Evolutionary conservation across 345 rosid species (phyloP).

Genomic region (Draba incana): DNA sequence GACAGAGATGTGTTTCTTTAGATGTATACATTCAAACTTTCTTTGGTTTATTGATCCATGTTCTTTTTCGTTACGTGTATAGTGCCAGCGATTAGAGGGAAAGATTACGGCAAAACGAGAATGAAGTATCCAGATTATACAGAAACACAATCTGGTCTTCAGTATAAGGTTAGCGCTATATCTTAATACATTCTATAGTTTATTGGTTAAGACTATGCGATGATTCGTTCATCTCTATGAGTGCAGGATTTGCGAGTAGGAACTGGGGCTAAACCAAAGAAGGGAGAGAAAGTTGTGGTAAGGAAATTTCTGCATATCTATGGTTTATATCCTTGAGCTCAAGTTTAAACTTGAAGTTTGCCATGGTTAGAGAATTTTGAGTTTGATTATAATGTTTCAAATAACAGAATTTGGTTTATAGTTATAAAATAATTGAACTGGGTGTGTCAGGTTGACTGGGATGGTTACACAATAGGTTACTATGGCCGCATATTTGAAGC

Average conservation of each 20-base stretch:
- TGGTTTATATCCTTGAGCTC: too few relatives aligned
- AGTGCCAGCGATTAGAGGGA: conserved; percentile 97
- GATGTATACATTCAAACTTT: not conserved
- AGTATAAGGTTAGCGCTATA: conserved; percentile 69
- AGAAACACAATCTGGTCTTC: conserved; percentile 87
- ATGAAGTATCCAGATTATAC: conserved; percentile 87
- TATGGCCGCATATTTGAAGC: conserved; percentile 99
- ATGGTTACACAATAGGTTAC: conserved; percentile 95
- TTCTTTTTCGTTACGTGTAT: conserved; percentile 19
- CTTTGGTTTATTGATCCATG: conserved; percentile 1
- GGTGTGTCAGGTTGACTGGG: conserved; percentile 86
- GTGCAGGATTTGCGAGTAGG: conserved; percentile 86
- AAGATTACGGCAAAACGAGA: conserved; percentile 92
- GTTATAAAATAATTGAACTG: conserved; percentile 21
- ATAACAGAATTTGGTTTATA: conserved; percentile 2
- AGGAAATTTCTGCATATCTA: conserved; percentile 30
- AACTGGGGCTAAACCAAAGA: conserved; percentile 76
- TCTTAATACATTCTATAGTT: not conserved
- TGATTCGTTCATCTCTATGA: conserved; percentile 18
- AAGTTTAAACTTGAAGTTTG: not conserved
- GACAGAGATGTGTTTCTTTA: too few relatives aligned
- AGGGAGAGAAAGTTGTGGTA: conserved; percentile 86
- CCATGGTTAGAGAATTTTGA: not conserved
- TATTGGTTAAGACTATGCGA: not conserved
- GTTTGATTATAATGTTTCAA: not conserved